Base-by-base conservation (phyloP, 306 rosid species). In the Vachellia pachyceras region DNA sequence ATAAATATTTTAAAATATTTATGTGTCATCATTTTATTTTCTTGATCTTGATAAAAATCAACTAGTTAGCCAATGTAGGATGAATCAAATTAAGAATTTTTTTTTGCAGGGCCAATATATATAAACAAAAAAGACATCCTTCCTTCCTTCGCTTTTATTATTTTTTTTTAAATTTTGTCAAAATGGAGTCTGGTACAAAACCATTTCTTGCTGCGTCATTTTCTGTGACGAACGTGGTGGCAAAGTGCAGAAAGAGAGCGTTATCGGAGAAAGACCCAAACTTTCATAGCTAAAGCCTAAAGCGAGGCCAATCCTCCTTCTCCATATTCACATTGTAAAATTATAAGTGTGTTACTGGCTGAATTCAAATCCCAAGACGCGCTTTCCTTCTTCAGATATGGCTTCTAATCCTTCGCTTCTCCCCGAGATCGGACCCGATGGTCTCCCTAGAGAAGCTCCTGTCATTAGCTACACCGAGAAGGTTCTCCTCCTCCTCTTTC, bases 341-440 rank as follows among this genome's bases (percentile, higher is more conserved):
- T 10, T 10, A 8, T 36, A 10, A 10, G 35, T 58, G 36, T 9
- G 15, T 58, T 22, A 9, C 65, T 23, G 13, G 15, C 36, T 23
- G 33, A 10, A 58, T 23, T 58, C 65, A 20, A 22, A 22, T 11
- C 23, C 23, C 3, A 50, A 50, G 22, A 15, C n/a, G 57, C 57
- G 22, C 23, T 50, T 23, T 57, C 36, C 36, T 9, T 57, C 15
- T 18, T 50, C 58, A 1, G 25, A n/a, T 55, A 58, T 58, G 65
- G 36, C 65, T 58, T 23, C 36, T 6, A 58, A 58, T 58, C 65
- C 65, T 58, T 58, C 65, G 36, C 65, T 58, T 23, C 65, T 58
- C 65, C 65, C 65, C 10, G 65, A 58, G 65, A 58, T 58, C 65
- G 65, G 65, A 3, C 36, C 65, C 65, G 65, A 58, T 23, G 65